Base-by-base conservation (phyloP, 1,284 basidiomycete species). In the Sporisorium exsertum region DNA sequence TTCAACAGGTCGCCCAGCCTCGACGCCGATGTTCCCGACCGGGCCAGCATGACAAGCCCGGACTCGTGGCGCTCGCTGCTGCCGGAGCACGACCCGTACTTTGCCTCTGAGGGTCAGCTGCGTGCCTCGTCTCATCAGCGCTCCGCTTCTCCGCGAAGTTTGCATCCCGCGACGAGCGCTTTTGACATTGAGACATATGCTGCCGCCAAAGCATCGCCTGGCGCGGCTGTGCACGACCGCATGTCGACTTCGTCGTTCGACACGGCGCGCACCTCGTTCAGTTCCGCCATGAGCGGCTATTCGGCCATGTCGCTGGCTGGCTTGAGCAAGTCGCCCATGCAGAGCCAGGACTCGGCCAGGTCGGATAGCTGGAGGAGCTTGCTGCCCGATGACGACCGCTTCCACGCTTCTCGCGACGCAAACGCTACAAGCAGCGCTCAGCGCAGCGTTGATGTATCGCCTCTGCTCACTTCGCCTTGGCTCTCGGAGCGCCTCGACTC, bases 1-100 rank as follows among this genome's bases (percentile, higher is more conserved):
- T 13, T 50, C 24, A 55, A 32, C 43, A 43, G 22, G 26, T 58
- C 53, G 26, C 57, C 57, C 45, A 60, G 47, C 43, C n/a, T 71
- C 29, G 51, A 64, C 35, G 33, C 42, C 22, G 52, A 59, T 29
- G 33, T 59, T 10, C 42, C 60, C 20, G 35, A 10, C n/a, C 59
- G 72, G 12, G 50, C 52, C 16, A 53, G 27, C 54, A 59, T 76
- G 58, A 71, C 72, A 9, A 78, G 76, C 37, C 80, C 78, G 2
- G 80, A 81, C 55, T 71, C 76, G 24, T 81, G 80, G 80, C 66
- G 80, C 20, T 68, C 72, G 24, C 59, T 81, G 5, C 70, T 81
- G 2, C 78, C 78, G 0, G 68, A 73, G 54, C 65, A 81, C 57
- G 80, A 81, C 49, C 80, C 78, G 1, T 81, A 68, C 66, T 81